phyloP scores from a whole-genome alignment of 371 early-diverging fungal species.

The Lichtheimia hyalospora region DNA sequence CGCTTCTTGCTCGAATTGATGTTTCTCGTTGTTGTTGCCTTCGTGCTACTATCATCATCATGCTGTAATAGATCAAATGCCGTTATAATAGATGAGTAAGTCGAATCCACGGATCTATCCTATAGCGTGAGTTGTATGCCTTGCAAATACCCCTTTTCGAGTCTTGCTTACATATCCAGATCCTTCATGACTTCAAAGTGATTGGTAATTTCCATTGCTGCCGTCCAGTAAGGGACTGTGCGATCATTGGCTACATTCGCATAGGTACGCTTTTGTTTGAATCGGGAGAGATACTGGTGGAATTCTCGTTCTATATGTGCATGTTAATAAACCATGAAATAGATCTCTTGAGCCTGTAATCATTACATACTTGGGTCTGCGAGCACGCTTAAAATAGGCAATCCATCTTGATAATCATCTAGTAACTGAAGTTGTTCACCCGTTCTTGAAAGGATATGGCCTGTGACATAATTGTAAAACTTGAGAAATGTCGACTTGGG shows the following conservation, averaged over 20 bases:
- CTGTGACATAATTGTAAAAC: conserved; percentile 54
- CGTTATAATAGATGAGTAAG: conserved; percentile 14
- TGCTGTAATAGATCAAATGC: conserved; percentile 3
- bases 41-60: neutral
- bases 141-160: neutral
- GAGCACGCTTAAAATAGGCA: conserved; percentile 58
- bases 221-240: conserved; percentile 69
- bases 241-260: conserved; percentile 75
- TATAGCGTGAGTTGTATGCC: neutral
- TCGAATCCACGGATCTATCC: neutral
- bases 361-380: conserved; percentile 64
- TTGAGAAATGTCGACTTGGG: conserved; percentile 21
- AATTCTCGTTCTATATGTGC: conserved; percentile 33
- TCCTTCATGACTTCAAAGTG: conserved; percentile 47
- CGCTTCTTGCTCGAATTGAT: neutral
- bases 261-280: conserved; percentile 52
- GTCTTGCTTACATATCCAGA: conserved; percentile 43
- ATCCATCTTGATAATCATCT: conserved; percentile 37
- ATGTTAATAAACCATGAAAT: neutral
- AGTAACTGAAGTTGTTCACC: conserved; percentile 61
- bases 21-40: neutral
- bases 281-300: conserved; percentile 50
- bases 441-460: conserved; percentile 52
- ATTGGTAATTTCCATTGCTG: conserved; percentile 54
- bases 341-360: neutral